Evolutionary conservation across 2,329 filamentous ascomycete species (phyloP).

Genomic region (Sporothrix curviconia): DNA sequence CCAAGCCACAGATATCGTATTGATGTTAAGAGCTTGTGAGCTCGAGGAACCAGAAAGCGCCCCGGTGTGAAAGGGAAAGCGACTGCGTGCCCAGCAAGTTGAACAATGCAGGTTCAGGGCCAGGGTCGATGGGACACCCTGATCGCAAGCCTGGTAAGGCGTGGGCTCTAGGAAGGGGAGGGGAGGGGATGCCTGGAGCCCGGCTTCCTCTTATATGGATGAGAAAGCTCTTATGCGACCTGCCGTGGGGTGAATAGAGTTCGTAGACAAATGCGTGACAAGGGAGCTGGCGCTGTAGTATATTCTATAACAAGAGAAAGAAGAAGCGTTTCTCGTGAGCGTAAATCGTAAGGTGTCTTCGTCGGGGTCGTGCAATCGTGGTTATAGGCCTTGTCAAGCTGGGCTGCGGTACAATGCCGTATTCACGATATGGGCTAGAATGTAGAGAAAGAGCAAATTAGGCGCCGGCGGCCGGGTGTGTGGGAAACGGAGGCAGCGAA

Average conservation of each 20-base stretch:
- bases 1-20: background rate
- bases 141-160: constrained; percentile 1
- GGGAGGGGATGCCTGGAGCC: background rate
- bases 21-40: background rate
- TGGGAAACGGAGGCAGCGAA: constrained; percentile 10
- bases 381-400: constrained; percentile 1
- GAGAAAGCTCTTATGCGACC: background rate
- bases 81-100: background rate
- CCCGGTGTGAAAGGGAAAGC: background rate
- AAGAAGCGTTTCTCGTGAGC: background rate
- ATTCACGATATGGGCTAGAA: background rate
- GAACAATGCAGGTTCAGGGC: constrained; percentile 1
- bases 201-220: constrained; percentile 6
- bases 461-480: constrained; percentile 4
- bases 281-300: background rate
- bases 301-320: constrained; percentile 3
- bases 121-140: background rate
- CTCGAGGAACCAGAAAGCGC: background rate
- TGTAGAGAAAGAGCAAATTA: constrained; percentile 4
- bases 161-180: constrained; percentile 2
- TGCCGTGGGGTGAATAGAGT: background rate
- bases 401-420: background rate
- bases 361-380: background rate
- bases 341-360: constrained; percentile 7
- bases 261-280: background rate